Percentiles rank a stretch among this genome's conserved stretches.
These are phyloP conservation scores for Paramecium sonneborni DNA, from an alignment of 73 alveolate genomes.

Conservation along the genomic window DNA sequence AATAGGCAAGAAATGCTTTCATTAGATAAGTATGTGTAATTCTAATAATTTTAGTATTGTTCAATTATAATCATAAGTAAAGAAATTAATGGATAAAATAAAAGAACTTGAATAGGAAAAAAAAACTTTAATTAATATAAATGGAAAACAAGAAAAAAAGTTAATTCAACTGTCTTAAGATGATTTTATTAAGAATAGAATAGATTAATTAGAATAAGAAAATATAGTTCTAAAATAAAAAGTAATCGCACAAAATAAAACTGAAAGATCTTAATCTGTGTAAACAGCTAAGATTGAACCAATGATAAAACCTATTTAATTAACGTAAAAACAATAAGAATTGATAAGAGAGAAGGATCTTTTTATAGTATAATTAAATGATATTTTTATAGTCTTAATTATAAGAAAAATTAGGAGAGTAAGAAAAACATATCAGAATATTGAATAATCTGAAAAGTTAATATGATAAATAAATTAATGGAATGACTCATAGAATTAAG, in stretches of 20 bases:
- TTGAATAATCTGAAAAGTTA: not conserved
- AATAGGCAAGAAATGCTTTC: not conserved
- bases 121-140: not conserved
- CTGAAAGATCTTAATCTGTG: slow-evolving; percentile 4
- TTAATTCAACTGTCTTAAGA: not conserved
- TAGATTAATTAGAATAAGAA: not conserved
- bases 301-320: not conserved
- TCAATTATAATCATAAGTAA: not conserved
- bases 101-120: not conserved
- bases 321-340: not conserved
- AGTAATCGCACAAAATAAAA: not conserved
- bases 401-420: not conserved
- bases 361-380: not conserved
- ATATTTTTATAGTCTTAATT: not conserved
- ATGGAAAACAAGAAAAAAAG: not conserved
- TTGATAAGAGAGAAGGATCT: not conserved
- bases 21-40: not conserved
- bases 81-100: not conserved
- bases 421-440: not conserved
- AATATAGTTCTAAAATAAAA: not conserved
- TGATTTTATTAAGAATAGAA: not conserved
- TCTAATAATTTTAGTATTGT: not conserved
- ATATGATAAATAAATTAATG: slow-evolving; percentile 13
- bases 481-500: not conserved
- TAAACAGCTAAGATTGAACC: not conserved